Conservation (phyloP, 2,329 filamentous ascomycete genomes). For the Aspergillus sp. region DNA sequence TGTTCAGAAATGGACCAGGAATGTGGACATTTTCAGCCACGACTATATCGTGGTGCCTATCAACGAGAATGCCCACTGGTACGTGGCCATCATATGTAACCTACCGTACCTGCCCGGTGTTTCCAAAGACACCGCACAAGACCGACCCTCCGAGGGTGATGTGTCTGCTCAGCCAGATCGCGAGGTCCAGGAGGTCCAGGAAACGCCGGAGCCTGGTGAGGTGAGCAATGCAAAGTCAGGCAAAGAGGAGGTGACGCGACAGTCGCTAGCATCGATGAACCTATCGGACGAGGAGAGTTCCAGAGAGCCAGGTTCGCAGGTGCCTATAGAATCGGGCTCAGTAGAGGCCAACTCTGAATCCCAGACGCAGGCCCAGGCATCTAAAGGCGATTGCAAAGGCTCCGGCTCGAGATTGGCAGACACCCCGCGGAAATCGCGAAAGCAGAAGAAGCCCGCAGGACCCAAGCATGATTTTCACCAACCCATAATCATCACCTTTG, state of each 20-base stretch:
- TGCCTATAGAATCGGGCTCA: background rate
- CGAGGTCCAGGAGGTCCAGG: constrained; percentile 28
- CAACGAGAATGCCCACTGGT: constrained; percentile 88
- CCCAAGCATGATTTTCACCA: constrained; percentile 51
- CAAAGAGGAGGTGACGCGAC: constrained; percentile 25
- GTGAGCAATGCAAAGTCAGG: constrained; percentile 8
- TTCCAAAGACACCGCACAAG: constrained; percentile 5
- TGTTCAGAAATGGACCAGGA: constrained; percentile 84
- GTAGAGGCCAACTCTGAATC: constrained; percentile 7
- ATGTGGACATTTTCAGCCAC: constrained; percentile 77
- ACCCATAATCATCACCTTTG: constrained; percentile 78
- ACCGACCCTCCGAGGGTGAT: constrained; percentile 7
- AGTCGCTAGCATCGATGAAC: constrained; percentile 30
- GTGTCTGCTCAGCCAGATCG: constrained; percentile 13
- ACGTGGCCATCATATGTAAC: constrained; percentile 92
- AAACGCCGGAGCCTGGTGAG: constrained; percentile 24
- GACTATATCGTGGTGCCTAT: constrained; percentile 92
- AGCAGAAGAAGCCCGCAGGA: constrained; percentile 28
- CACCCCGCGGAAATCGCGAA: constrained; percentile 15
- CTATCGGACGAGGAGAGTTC: constrained; percentile 20
- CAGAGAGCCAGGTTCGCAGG: background rate
- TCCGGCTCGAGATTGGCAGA: constrained; percentile 12
- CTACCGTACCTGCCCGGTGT: constrained; percentile 60
- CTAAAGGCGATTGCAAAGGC: constrained; percentile 12
- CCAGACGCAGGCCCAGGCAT: constrained; percentile 11